phyloP scores from a whole-genome alignment of 73 alveolate species.

The Paramecium pentaurelia region DNA sequence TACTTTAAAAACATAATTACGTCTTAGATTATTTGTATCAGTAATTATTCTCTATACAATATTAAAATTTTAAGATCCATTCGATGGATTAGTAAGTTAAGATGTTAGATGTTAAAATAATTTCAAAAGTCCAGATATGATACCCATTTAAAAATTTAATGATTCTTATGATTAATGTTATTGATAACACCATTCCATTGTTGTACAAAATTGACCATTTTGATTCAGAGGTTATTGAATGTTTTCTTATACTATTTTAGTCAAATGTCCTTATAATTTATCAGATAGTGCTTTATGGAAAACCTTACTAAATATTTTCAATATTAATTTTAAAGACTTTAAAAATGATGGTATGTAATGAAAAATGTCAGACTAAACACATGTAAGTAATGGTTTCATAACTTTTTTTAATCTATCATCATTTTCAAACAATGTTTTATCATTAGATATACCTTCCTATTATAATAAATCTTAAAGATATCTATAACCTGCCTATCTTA shows the following conservation, averaged over 20 bases:
- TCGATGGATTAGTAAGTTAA: not conserved
- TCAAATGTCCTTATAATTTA: not conserved
- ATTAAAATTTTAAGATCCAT: not conserved
- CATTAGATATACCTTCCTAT: constrained; percentile 3
- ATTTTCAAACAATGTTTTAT: constrained; percentile 14
- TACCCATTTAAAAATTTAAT: not conserved
- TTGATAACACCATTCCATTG: not conserved
- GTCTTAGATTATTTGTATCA: not conserved
- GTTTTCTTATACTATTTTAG: not conserved
- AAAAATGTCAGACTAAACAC: not conserved
- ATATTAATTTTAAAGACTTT: not conserved
- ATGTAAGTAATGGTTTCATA: constrained; percentile 16
- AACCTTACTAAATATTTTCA: constrained; percentile 19
- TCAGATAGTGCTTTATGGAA: constrained; percentile 1
- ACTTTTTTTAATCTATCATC: constrained; percentile 27
- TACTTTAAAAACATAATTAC: not conserved
- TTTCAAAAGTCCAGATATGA: not conserved
- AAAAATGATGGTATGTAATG: constrained; percentile 20
- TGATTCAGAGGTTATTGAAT: too few species aligned
- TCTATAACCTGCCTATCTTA: not conserved
- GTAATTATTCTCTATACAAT: not conserved
- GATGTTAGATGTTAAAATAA: not conserved
- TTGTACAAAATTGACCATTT: not conserved
- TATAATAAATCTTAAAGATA: not conserved
- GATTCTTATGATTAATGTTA: not conserved